Evolutionary conservation across 2,329 filamentous ascomycete species (phyloP).

Genomic region (Elsinoe necatrix): DNA sequence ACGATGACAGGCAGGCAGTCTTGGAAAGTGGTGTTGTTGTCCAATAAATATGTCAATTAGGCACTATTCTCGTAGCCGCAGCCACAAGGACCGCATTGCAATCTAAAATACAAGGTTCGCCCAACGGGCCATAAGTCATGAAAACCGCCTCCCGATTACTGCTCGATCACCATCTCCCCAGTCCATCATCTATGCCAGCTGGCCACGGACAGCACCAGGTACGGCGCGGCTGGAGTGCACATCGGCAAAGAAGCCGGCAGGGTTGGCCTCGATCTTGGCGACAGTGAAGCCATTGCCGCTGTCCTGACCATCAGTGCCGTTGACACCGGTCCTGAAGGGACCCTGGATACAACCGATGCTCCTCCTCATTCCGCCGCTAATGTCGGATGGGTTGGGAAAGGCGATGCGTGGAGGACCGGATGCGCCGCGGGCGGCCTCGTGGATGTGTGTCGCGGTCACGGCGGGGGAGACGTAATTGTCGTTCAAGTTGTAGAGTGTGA

Average conservation of each 20-base stretch:
- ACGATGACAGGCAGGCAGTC: no score
- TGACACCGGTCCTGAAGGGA: conserved; percentile 38
- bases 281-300: conserved; percentile 44
- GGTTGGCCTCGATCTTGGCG: conserved; percentile 44
- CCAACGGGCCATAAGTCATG: background rate
- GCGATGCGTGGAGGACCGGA: conserved; percentile 46
- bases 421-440: conserved; percentile 40
- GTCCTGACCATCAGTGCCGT: conserved; percentile 34
- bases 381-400: conserved; percentile 42
- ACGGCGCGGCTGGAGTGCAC: conserved; percentile 43
- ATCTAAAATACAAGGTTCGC: background rate
- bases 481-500: conserved; percentile 42
- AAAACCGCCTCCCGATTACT: background rate
- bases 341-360: conserved; percentile 38
- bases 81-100: background rate
- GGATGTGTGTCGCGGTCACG: conserved; percentile 48
- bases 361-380: conserved; percentile 29
- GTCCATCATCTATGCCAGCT: conserved; percentile 29
- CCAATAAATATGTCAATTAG: background rate
- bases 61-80: background rate
- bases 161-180: background rate
- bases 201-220: conserved; percentile 46
- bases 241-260: conserved; percentile 46
- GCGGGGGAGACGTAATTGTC: conserved; percentile 46
- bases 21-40: no score